Percentiles rank a stretch among this genome's conserved stretches.
These are phyloP conservation scores for Mycena vulgaris DNA, from an alignment of 768 basidiomycete species.

Conservation along the genomic window DNA sequence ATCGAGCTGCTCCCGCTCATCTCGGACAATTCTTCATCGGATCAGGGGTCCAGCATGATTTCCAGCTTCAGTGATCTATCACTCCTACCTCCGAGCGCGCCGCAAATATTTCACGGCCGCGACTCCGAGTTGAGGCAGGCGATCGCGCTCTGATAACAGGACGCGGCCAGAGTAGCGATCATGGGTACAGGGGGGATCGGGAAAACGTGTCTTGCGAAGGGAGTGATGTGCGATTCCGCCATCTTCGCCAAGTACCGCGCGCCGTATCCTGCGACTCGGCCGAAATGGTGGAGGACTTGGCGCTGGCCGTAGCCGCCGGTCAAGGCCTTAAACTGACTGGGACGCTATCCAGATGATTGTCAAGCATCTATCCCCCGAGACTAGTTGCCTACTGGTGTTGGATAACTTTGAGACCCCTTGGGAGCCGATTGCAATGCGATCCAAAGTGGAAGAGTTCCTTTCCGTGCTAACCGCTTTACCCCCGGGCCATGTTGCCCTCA, in stretches of 20 bases:
- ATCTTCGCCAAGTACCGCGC: slow-evolving; percentile 6
- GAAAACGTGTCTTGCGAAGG: slow-evolving; percentile 10
- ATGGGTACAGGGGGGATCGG: slow-evolving; percentile 22
- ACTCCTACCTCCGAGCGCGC: neutral
- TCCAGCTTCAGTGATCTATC: neutral
- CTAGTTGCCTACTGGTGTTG: neutral
- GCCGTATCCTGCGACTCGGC: slow-evolving; percentile 13
- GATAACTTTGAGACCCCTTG: slow-evolving; percentile 7
- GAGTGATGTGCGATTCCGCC: neutral
- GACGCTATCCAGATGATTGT: neutral
- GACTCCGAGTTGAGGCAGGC: slow-evolving; percentile 14
- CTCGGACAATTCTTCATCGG: neutral
- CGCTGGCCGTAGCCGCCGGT: neutral
- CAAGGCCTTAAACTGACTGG: neutral
- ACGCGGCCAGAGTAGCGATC: neutral
- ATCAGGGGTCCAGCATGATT: neutral
- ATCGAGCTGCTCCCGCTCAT: neutral
- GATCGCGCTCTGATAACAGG: neutral
- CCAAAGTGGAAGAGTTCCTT: slow-evolving; percentile 16
- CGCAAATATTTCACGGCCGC: slow-evolving; percentile 23
- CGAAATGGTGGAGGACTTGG: neutral
- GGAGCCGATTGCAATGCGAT: neutral
- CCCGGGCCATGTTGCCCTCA: slow-evolving; percentile 5
- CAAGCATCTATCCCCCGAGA: neutral
- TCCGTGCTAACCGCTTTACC: neutral